Conservation (phyloP, 495 filamentous ascomycete genomes). For the Letharia lupina region DNA sequence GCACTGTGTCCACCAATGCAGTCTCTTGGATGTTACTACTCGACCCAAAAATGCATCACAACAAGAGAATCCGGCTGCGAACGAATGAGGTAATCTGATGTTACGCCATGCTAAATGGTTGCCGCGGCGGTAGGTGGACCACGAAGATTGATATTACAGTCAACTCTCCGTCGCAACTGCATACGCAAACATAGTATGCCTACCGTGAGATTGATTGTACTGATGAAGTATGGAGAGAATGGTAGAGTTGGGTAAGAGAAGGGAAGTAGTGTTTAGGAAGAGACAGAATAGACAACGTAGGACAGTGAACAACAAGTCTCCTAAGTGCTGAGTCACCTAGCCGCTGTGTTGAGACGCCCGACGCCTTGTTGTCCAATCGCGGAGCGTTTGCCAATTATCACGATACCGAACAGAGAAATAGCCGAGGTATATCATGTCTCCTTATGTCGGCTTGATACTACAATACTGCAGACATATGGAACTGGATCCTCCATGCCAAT, state of each 20-base stretch:
- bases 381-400: neutral
- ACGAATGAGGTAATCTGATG: neutral
- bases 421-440: neutral
- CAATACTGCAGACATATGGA: no score
- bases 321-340: neutral
- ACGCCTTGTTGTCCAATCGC: neutral
- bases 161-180: neutral
- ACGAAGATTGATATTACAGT: neutral
- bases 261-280: neutral
- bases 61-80: neutral
- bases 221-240: neutral
- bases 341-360: neutral
- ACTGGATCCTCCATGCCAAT: no score
- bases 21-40: neutral
- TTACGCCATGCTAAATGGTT: neutral
- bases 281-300: neutral
- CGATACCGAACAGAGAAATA: neutral
- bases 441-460: no score
- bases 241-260: neutral
- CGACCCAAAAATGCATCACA: neutral
- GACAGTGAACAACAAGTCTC: neutral
- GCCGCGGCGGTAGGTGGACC: no score
- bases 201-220: neutral
- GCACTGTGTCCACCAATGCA: no score
- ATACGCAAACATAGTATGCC: neutral